Conservation (phyloP, 768 basidiomycete species). For the Dentipellis fragilis region DNA sequence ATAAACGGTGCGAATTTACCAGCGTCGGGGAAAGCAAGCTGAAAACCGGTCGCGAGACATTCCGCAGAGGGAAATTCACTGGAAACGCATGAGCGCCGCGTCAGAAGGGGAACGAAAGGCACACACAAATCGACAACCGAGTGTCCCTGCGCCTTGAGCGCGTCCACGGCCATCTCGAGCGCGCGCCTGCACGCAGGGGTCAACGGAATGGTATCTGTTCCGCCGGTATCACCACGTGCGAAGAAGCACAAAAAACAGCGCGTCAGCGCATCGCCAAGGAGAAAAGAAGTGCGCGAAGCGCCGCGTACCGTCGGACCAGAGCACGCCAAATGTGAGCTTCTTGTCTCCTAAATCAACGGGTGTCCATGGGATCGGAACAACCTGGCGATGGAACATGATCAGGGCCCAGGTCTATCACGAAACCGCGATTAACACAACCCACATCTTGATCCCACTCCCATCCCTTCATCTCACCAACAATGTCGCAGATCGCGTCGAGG, state of each 20-base stretch:
- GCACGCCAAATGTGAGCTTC: slow-evolving; percentile 30
- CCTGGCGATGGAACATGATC: slow-evolving; percentile 18
- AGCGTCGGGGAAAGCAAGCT: neutral
- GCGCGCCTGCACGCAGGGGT: slow-evolving; percentile 32
- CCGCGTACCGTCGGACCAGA: slow-evolving; percentile 32
- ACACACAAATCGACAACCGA: slow-evolving; percentile 30
- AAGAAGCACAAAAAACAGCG: neutral
- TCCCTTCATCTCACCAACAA: slow-evolving; percentile 29
- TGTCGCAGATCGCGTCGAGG: slow-evolving; percentile 32
- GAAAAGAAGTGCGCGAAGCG: neutral
- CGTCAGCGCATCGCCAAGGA: neutral
- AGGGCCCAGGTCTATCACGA: neutral
- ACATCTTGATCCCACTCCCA: slow-evolving; percentile 36
- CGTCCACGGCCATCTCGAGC: slow-evolving; percentile 23
- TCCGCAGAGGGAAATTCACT: neutral
- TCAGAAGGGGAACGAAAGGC: neutral
- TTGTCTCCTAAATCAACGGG: slow-evolving; percentile 21
- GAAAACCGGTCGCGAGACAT: neutral
- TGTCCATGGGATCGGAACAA: slow-evolving; percentile 33
- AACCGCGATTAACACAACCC: slow-evolving; percentile 2
- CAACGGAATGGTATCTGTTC: slow-evolving; percentile 26
- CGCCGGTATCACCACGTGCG: too few species aligned
- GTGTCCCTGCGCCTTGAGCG: slow-evolving; percentile 27
- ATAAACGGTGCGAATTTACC: neutral
- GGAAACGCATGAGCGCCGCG: neutral